Conservation (phyloP, 2,329 filamentous ascomycete genomes). For the Curvularia verruculosa region DNA sequence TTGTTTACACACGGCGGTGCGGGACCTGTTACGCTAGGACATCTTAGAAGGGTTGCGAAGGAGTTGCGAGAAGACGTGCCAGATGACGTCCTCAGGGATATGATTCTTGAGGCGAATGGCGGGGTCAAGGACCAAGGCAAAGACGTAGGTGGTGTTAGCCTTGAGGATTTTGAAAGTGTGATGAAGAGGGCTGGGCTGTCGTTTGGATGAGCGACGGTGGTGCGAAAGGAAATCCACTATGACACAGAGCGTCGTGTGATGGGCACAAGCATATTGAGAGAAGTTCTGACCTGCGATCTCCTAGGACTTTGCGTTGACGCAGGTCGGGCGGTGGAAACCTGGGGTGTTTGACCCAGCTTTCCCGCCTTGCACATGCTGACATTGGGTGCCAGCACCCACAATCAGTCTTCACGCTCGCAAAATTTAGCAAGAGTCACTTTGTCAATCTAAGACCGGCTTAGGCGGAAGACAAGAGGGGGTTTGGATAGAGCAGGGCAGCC, state of each 20-base stretch:
- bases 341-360: neutral
- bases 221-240: neutral
- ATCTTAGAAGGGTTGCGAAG: conserved; percentile 78
- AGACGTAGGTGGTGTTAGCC: conserved; percentile 67
- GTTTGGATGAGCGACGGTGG: conserved; percentile 65
- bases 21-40: conserved; percentile 76
- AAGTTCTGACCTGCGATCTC: neutral
- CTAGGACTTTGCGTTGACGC: neutral
- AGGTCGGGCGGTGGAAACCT: neutral
- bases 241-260: neutral
- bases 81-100: conserved; percentile 85
- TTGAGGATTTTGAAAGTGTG: conserved; percentile 83
- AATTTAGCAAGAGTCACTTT: neutral
- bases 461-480: neutral
- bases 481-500: neutral
- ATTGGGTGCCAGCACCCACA: neutral
- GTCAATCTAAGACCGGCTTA: neutral
- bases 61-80: conserved; percentile 83
- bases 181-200: conserved; percentile 80
- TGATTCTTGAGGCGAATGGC: conserved; percentile 93
- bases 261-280: neutral
- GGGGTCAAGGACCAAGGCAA: conserved; percentile 65
- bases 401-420: neutral
- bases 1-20: conserved; percentile 71
- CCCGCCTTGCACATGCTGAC: neutral